phyloP scores from a whole-genome alignment of 495 filamentous ascomycete genomes.

The Cetradonia linearis region DNA sequence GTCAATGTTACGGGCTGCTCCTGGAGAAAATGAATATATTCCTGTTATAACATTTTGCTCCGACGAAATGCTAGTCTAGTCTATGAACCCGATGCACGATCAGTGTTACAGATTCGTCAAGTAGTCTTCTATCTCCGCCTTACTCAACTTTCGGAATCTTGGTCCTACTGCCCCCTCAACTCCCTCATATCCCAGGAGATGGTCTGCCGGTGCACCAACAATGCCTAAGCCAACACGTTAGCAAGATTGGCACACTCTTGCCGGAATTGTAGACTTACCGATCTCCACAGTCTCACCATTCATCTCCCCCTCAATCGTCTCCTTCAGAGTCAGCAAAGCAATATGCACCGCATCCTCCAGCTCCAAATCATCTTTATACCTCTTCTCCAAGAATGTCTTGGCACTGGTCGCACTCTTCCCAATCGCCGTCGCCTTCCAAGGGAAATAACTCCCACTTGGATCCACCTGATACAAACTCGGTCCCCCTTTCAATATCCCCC shows the following conservation, averaged over 20 bases:
- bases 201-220: conserved; percentile 85
- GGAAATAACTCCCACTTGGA: conserved; percentile 87
- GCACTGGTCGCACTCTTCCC: conserved; percentile 96
- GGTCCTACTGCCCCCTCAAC: conserved; percentile 84
- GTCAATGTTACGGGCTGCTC: background rate
- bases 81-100: background rate
- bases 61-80: background rate
- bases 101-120: conserved; percentile 74
- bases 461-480: conserved; percentile 98
- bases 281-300: conserved; percentile 99
- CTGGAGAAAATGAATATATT: background rate
- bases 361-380: conserved; percentile 94
- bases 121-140: conserved; percentile 98
- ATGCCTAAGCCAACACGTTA: conserved; percentile 55
- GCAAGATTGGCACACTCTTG: conserved; percentile 13
- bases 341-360: conserved; percentile 98
- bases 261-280: conserved; percentile 47
- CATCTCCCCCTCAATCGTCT: conserved; percentile 99
- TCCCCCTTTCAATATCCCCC: conserved; percentile 88
- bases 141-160: conserved; percentile 89
- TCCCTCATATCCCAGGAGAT: conserved; percentile 85
- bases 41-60: background rate
- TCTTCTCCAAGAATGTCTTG: conserved; percentile 98
- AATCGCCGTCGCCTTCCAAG: conserved; percentile 98
- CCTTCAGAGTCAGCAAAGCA: conserved; percentile 92